These are phyloP conservation scores for Strigomonas galati DNA, from an alignment of 208 protist species.

Conservation along the genomic window DNA sequence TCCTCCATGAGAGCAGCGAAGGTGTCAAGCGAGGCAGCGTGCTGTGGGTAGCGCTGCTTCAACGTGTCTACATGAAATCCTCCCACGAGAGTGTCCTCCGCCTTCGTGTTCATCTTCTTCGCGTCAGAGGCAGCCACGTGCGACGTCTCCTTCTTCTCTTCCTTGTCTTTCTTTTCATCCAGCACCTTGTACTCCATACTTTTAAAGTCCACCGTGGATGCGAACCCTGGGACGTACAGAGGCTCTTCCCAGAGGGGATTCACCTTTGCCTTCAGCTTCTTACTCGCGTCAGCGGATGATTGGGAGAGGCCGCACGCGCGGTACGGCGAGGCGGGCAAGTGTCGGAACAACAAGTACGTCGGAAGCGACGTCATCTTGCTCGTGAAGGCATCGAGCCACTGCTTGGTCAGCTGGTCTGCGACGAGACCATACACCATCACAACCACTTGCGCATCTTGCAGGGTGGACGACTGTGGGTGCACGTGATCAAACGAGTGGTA, in stretches of 20 bases:
- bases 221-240: conserved; percentile 90
- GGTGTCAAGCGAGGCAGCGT: conserved; percentile 26
- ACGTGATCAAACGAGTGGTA: conserved; percentile 9
- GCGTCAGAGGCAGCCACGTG: not conserved
- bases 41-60: conserved; percentile 31
- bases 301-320: conserved; percentile 18
- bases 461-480: conserved; percentile 14
- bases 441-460: conserved; percentile 12
- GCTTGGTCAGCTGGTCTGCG: conserved; percentile 34
- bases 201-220: conserved; percentile 94
- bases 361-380: not conserved
- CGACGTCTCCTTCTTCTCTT: not conserved
- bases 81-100: conserved; percentile 19
- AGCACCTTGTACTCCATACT: conserved; percentile 97
- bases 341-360: conserved; percentile 43
- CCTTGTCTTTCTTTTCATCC: conserved; percentile 66
- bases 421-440: conserved; percentile 64
- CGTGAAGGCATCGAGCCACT: not conserved
- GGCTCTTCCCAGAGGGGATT: conserved; percentile 30
- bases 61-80: conserved; percentile 42
- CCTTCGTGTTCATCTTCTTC: not conserved
- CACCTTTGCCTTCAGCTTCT: not conserved
- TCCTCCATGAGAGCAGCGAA: conserved; percentile 38
- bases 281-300: not conserved
- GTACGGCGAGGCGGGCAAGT: conserved; percentile 39